Evolutionary conservation across 179 eudicot species (phyloP).

Genomic region (Silene vulgaris): DNA sequence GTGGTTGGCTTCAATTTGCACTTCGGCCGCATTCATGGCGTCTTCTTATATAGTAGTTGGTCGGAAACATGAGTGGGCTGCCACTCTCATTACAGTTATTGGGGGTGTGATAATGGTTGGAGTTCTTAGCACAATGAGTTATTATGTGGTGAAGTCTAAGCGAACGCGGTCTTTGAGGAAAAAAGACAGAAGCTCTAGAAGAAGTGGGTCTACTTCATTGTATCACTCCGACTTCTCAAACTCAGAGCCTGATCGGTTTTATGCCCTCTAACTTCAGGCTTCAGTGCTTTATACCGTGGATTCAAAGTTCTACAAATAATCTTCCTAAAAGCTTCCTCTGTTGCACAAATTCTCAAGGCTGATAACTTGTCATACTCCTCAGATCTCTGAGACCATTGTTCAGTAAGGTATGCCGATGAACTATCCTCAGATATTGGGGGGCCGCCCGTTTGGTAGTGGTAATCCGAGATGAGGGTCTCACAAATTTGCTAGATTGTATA

Average conservation of each 20-base stretch:
- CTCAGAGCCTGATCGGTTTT: constrained; percentile 45
- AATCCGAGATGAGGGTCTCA: background rate
- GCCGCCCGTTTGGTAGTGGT: background rate
- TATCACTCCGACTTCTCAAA: constrained; percentile 43
- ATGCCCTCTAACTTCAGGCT: constrained; percentile 31
- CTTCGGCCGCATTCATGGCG: constrained; percentile 71
- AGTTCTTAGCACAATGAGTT: constrained; percentile 66
- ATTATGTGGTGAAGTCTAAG: constrained; percentile 48
- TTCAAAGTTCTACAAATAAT: background rate
- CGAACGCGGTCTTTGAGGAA: constrained; percentile 35
- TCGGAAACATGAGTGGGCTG: constrained; percentile 48
- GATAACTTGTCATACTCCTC: background rate
- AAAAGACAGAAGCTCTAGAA: constrained; percentile 46
- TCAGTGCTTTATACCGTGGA: background rate
- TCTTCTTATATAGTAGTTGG: constrained; percentile 72
- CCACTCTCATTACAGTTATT: constrained; percentile 46
- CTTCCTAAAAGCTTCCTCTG: background rate
- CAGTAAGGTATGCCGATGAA: background rate
- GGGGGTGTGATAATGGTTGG: constrained; percentile 64
- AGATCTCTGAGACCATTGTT: background rate
- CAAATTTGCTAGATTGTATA: background rate
- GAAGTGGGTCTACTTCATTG: constrained; percentile 44
- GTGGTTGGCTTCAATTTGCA: constrained; percentile 83
- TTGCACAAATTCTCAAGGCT: constrained; percentile 1
- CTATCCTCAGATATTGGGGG: background rate